These are phyloP conservation scores for Plectosphaerella cucumerina DNA, from an alignment of 2,329 filamentous ascomycete genomes.

Conservation along the genomic window DNA sequence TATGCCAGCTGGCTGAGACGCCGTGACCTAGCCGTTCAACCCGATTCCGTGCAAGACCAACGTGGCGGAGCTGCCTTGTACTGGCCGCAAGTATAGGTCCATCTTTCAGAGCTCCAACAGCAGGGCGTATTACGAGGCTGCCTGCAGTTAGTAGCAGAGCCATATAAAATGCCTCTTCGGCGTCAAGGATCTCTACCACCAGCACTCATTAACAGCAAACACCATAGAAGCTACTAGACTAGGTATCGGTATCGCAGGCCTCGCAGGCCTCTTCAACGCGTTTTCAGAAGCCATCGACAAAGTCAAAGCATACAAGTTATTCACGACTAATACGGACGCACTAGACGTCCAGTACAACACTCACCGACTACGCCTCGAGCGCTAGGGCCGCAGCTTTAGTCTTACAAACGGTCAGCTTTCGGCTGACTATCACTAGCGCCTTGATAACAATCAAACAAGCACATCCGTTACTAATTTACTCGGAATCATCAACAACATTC, in stretches of 20 bases:
- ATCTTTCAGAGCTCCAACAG: no score
- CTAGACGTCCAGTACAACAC: slow-evolving; percentile 11
- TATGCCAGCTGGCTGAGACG: no score
- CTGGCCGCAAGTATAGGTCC: no score
- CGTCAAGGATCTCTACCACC: no score
- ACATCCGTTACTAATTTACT: slow-evolving; percentile 4
- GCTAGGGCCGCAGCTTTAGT: slow-evolving; percentile 16
- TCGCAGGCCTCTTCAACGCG: slow-evolving; percentile 14
- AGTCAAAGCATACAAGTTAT: slow-evolving; percentile 11
- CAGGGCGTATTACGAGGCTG: no score
- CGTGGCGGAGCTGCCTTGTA: no score
- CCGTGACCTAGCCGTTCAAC: no score
- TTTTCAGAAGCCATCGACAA: slow-evolving; percentile 15
- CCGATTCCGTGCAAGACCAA: no score
- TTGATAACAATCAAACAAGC: slow-evolving; percentile 5
- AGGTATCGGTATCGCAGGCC: slow-evolving; percentile 5
- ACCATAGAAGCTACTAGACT: no score
- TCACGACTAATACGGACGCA: slow-evolving; percentile 6
- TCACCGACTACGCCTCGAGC: slow-evolving; percentile 10
- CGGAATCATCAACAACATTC: slow-evolving; percentile 1
- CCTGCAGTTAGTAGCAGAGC: no score
- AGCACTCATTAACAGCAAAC: no score
- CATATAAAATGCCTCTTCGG: no score
- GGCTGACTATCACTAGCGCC: slow-evolving; percentile 6
- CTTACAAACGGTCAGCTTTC: slow-evolving; percentile 2